A percentile compares a stretch with the other conserved stretches of the same genome.
Conservation (phyloP, 176 grass and related monocot genomes). For the Oryza australiensis region DNA sequence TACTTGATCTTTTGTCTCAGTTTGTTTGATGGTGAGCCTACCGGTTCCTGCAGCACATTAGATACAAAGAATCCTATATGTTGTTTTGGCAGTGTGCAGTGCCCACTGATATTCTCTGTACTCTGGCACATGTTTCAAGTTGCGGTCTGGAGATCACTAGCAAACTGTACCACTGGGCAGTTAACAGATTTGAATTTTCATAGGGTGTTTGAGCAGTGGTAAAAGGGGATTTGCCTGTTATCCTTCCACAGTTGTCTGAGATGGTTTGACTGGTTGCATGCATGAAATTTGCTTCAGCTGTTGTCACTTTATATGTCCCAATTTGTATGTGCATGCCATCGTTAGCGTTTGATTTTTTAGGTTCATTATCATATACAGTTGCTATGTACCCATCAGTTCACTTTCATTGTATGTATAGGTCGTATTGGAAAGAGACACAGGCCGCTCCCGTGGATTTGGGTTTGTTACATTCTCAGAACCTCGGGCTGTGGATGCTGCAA, state of each 20-base stretch:
- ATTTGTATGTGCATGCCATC: slow-evolving; percentile 35
- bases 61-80: slow-evolving; percentile 2
- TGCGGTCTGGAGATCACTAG: slow-evolving; percentile 36
- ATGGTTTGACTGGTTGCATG: slow-evolving; percentile 41
- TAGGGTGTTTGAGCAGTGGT: slow-evolving; percentile 25
- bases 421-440: slow-evolving; percentile 86
- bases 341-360: slow-evolving; percentile 32
- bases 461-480: slow-evolving; percentile 91
- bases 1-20: slow-evolving; percentile 21
- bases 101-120: slow-evolving; percentile 11
- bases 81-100: slow-evolving; percentile 17
- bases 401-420: slow-evolving; percentile 75
- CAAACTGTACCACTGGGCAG: slow-evolving; percentile 22
- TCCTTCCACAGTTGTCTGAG: slow-evolving; percentile 26
- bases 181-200: slow-evolving; percentile 29
- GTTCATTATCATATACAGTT: slow-evolving; percentile 38
- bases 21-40: slow-evolving; percentile 34
- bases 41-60: slow-evolving; percentile 31
- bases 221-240: slow-evolving; percentile 13
- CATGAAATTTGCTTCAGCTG: slow-evolving; percentile 34
- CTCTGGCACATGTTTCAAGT: slow-evolving; percentile 12
- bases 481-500: slow-evolving; percentile 71
- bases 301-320: slow-evolving; percentile 30
- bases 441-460: slow-evolving; percentile 92
- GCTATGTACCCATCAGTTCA: slow-evolving; percentile 44